Conservation (phyloP, 1,139 yeast species). For the Geotrichum aggregatum region DNA sequence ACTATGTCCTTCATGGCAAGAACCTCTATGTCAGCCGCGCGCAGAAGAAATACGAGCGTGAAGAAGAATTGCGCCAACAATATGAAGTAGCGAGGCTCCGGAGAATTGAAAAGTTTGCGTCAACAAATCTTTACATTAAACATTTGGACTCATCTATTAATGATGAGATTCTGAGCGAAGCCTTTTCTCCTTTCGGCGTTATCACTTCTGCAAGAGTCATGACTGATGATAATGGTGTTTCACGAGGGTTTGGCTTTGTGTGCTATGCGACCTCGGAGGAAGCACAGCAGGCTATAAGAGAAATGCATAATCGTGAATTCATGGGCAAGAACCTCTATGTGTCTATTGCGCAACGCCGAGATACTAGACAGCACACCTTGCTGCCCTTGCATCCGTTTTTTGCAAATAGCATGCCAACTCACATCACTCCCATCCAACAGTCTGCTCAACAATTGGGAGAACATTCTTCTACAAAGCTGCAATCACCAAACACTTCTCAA, state of each 20-base stretch:
- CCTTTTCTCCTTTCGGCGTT: conserved; percentile 79
- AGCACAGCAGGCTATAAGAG: conserved; percentile 87
- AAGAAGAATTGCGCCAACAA: conserved; percentile 80
- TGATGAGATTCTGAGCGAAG: conserved; percentile 75
- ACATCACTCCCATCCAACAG: conserved; percentile 39
- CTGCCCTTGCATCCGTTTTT: conserved; percentile 17
- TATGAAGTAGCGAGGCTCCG: conserved; percentile 37
- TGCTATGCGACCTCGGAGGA: conserved; percentile 89
- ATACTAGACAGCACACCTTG: conserved; percentile 54
- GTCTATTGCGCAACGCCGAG: conserved; percentile 91
- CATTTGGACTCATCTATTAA: conserved; percentile 78
- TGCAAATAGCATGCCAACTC: conserved; percentile 58
- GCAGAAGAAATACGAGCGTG: conserved; percentile 87
- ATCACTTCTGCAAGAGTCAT: conserved; percentile 88
- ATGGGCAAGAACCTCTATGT: conserved; percentile 86
- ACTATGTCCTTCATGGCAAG: conserved; percentile 68
- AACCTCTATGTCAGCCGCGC: conserved; percentile 84
- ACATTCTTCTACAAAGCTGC: not conserved
- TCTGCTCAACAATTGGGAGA: not conserved
- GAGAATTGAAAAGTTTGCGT: conserved; percentile 9
- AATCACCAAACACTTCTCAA: not conserved
- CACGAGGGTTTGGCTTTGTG: conserved; percentile 93
- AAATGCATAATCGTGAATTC: conserved; percentile 85
- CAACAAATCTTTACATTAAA: conserved; percentile 75
- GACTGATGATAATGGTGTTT: conserved; percentile 81